Conservation (phyloP, 768 basidiomycete species). For the Suillus americanus region DNA sequence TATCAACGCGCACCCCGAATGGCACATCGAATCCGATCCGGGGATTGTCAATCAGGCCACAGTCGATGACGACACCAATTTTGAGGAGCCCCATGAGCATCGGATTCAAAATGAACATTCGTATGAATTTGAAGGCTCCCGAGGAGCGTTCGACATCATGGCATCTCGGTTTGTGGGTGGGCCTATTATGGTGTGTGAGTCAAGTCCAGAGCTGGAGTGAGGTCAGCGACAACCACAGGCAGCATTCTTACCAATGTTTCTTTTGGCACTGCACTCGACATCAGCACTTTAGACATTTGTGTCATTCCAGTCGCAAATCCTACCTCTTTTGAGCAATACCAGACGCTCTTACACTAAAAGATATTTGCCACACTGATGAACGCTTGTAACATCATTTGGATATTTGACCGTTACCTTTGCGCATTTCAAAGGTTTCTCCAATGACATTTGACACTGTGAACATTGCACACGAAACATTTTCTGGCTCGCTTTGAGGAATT, state of each 20-base stretch:
- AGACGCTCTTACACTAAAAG: not conserved
- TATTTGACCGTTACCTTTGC: not conserved
- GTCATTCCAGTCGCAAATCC: not conserved
- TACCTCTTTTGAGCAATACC: slow-evolving; percentile 1
- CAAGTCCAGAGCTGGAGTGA: not conserved
- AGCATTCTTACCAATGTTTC: not conserved
- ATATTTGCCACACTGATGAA: not conserved
- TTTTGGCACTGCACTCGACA: not conserved
- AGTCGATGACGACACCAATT: not conserved
- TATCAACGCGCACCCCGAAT: not conserved
- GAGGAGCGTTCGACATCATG: not conserved
- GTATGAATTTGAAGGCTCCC: not conserved
- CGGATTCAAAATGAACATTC: not conserved
- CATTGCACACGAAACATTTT: not conserved
- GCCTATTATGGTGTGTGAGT: not conserved
- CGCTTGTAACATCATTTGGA: not conserved
- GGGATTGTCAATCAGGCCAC: not conserved
- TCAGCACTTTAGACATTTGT: not conserved
- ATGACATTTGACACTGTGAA: not conserved
- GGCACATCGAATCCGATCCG: not conserved
- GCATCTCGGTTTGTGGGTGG: not conserved
- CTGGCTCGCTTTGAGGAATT: not conserved
- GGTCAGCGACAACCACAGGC: not conserved
- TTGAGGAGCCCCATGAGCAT: not conserved
- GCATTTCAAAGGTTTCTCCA: not conserved